These are phyloP conservation scores for Thelephora aurantiotincta DNA, from an alignment of 768 basidiomycete species.

Conservation along the genomic window DNA sequence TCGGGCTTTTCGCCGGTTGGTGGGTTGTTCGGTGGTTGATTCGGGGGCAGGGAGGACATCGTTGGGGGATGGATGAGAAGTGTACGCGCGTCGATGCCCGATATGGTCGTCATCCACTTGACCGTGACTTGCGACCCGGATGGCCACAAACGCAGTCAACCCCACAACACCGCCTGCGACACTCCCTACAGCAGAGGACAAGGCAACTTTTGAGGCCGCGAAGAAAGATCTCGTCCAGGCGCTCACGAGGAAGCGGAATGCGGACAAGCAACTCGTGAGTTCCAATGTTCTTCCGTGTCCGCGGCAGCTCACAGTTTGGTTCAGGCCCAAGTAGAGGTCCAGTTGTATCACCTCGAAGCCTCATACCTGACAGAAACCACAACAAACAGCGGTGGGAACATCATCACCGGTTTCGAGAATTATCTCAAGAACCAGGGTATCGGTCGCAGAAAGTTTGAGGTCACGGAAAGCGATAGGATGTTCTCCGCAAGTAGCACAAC, in stretches of 20 bases:
- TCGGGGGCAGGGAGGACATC: conserved; percentile 47
- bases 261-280: conserved; percentile 68
- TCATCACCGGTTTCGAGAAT: conserved; percentile 77
- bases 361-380: conserved; percentile 69
- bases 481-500: conserved; percentile 76
- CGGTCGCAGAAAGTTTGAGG: conserved; percentile 57
- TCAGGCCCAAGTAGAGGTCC: conserved; percentile 64
- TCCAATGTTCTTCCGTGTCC: background rate
- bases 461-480: conserved; percentile 63
- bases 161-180: too few relatives aligned
- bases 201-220: conserved; percentile 53
- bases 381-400: conserved; percentile 67
- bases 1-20: background rate
- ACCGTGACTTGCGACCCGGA: too few relatives aligned
- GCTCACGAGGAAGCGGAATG: conserved; percentile 55
- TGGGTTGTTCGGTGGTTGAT: conserved; percentile 19
- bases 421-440: conserved; percentile 69
- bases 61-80: conserved; percentile 5
- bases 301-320: background rate
- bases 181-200: conserved; percentile 45
- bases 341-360: conserved; percentile 68
- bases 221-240: conserved; percentile 67
- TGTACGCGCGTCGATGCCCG: background rate
- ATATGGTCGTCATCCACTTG: too few relatives aligned
- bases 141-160: too few relatives aligned